Percentiles rank a stretch among this genome's conserved stretches.
Conservation (phyloP, 352 stramenopile species). For the Globisporangium cederbergense region DNA sequence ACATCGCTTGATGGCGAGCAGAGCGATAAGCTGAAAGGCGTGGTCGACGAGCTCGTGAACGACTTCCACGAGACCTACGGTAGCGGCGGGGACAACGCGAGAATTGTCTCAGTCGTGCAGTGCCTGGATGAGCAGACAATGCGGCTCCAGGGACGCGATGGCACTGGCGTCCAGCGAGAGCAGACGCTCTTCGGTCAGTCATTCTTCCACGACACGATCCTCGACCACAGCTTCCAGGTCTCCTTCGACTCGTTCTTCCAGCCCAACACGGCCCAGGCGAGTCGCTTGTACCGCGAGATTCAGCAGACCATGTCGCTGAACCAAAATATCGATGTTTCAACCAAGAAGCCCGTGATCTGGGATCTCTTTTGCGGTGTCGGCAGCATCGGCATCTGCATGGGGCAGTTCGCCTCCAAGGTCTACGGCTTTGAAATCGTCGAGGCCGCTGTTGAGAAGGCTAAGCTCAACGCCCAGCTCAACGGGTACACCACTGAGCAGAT, state of each 20-base stretch:
- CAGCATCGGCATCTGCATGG: constrained; percentile 79
- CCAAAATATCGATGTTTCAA: neutral
- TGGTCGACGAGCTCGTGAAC: constrained; percentile 30
- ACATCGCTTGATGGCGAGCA: constrained; percentile 38
- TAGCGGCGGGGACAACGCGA: neutral
- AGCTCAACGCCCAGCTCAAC: constrained; percentile 55
- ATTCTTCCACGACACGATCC: constrained; percentile 57
- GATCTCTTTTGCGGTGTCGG: constrained; percentile 80
- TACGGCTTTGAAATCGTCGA: constrained; percentile 73
- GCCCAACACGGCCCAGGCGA: constrained; percentile 62
- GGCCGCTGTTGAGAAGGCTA: constrained; percentile 48
- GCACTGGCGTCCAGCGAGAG: constrained; percentile 8
- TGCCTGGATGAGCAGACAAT: constrained; percentile 54
- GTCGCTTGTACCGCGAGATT: constrained; percentile 52
- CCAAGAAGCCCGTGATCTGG: constrained; percentile 56
- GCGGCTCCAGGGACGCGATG: constrained; percentile 27
- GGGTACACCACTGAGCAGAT: constrained; percentile 48
- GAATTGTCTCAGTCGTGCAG: constrained; percentile 62
- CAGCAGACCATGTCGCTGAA: constrained; percentile 28
- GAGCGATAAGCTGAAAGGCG: constrained; percentile 24
- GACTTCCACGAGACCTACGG: constrained; percentile 17
- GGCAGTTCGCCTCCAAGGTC: constrained; percentile 32
- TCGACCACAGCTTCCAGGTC: constrained; percentile 56
- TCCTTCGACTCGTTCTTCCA: constrained; percentile 82
- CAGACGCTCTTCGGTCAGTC: constrained; percentile 43